phyloP scores from a whole-genome alignment of 179 eudicot species.

The Beta macrorhiza region DNA sequence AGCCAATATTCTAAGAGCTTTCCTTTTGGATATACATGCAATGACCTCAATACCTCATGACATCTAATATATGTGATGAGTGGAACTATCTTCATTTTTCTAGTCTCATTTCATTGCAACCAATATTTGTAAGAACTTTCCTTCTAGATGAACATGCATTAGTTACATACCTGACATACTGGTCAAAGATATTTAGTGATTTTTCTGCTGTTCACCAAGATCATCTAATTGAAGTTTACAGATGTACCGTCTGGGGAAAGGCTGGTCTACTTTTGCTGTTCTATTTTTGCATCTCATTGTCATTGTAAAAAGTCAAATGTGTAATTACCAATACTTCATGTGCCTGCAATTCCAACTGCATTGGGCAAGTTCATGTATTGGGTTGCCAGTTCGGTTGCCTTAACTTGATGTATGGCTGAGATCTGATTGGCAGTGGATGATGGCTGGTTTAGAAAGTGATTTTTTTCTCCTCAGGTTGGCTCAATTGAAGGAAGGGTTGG shows the following conservation, averaged over 20 bases:
- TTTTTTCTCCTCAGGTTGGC: conserved; percentile 58
- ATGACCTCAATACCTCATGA: background rate
- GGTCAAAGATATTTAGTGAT: background rate
- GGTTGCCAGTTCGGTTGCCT: background rate
- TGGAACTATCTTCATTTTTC: background rate
- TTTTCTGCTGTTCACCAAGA: background rate
- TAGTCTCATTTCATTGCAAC: background rate
- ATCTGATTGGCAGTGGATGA: conserved; percentile 56
- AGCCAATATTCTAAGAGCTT: background rate
- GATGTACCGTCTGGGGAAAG: background rate
- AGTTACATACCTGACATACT: background rate
- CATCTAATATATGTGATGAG: background rate
- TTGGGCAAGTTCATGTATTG: background rate
- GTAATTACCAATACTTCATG: background rate
- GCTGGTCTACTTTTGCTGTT: background rate
- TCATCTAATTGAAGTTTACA: background rate
- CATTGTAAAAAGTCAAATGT: background rate
- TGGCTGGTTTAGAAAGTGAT: conserved; percentile 36
- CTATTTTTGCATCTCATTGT: background rate
- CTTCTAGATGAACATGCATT: background rate
- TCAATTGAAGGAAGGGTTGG: conserved; percentile 98
- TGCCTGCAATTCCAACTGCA: background rate
- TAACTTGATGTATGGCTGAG: conserved; percentile 3
- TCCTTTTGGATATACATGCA: background rate
- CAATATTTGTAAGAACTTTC: background rate